These are phyloP conservation scores for Solanum bukasovii DNA, from an alignment of 257 asterid genomes.

Conservation along the genomic window DNA sequence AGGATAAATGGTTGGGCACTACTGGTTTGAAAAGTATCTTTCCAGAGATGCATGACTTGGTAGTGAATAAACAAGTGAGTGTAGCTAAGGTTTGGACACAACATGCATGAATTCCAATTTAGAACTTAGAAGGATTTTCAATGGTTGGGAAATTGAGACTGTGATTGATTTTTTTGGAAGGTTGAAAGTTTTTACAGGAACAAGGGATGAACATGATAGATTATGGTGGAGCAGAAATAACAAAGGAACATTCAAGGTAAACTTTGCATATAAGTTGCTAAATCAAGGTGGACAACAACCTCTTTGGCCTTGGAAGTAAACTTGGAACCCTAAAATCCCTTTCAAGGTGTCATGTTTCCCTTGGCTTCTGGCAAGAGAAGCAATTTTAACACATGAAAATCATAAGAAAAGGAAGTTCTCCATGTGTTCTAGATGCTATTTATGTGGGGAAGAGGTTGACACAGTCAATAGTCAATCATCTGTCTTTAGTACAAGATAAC, in stretches of 20 bases:
- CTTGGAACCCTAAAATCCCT: not conserved
- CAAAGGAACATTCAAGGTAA: not conserved
- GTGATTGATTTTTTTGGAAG: not conserved
- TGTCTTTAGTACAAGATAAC: not conserved
- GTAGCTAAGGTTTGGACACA: too few species aligned
- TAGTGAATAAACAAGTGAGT: too few species aligned
- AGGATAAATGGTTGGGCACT: too few species aligned
- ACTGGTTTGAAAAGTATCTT: too few species aligned
- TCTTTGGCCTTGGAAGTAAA: not conserved
- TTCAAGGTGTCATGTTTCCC: not conserved
- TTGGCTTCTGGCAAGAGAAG: not conserved
- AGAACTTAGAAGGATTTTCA: too few species aligned
- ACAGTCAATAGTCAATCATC: not conserved
- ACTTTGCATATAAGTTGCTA: not conserved
- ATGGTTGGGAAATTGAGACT: not conserved
- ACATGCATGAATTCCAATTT: too few species aligned
- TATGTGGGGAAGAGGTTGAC: not conserved
- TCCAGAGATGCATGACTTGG: too few species aligned
- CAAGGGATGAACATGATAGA: not conserved
- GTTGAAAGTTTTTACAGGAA: not conserved
- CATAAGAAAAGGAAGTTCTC: not conserved
- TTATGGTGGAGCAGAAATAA: not conserved
- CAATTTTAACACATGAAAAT: not conserved
- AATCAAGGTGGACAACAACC: not conserved
- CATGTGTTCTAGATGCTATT: not conserved